These are phyloP conservation scores for Umbelopsis sp. DNA, from an alignment of 192 early-diverging fungal species.

Conservation along the genomic window DNA sequence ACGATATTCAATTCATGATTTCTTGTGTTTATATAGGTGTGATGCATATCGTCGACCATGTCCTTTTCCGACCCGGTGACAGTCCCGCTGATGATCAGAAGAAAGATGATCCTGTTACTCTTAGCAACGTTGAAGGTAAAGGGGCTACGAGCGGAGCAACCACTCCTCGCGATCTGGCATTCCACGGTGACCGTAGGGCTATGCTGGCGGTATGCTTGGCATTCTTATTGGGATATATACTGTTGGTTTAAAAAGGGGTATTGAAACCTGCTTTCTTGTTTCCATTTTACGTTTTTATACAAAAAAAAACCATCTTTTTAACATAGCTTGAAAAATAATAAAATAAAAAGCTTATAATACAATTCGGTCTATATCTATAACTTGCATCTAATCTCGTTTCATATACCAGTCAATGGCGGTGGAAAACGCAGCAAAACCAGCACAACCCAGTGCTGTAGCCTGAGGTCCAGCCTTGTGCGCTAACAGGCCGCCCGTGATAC, in stretches of 20 bases:
- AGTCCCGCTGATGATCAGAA: background rate
- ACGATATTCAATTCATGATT: too few species aligned
- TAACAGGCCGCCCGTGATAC: constrained; percentile 88
- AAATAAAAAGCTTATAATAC: constrained; percentile 6
- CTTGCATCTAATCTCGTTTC: constrained; percentile 50
- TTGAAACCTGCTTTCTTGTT: background rate
- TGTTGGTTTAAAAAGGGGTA: background rate
- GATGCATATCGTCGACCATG: background rate
- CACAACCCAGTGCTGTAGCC: constrained; percentile 80
- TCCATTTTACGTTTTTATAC: background rate
- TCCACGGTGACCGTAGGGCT: background rate
- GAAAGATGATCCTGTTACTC: background rate
- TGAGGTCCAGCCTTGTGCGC: constrained; percentile 77
- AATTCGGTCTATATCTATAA: constrained; percentile 19
- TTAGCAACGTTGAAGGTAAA: background rate
- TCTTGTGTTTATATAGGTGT: background rate
- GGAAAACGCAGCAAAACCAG: constrained; percentile 93
- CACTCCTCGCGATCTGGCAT: background rate
- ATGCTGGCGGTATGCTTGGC: background rate
- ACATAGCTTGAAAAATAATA: too few species aligned
- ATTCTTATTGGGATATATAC: constrained; percentile 1
- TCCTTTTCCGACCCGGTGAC: background rate
- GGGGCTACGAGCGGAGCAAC: background rate
- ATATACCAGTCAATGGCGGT: constrained; percentile 91
- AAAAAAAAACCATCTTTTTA: background rate